A percentile compares a stretch with the other conserved stretches of the same genome.
These are phyloP conservation scores for Hemileia vastatrix DNA, from an alignment of 1,284 basidiomycete species.

Conservation along the genomic window DNA sequence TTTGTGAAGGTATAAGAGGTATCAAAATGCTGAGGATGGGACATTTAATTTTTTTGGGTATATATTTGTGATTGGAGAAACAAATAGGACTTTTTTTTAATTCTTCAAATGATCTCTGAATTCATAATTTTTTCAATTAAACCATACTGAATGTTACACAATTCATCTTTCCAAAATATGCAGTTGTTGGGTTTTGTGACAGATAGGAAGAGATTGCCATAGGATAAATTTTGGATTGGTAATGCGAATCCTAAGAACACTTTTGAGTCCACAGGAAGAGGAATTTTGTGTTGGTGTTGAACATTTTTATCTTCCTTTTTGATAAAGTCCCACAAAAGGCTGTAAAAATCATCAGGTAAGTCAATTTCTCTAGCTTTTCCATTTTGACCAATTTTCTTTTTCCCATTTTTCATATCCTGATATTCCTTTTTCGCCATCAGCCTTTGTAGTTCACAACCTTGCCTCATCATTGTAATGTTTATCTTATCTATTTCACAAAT, in stretches of 20 bases:
- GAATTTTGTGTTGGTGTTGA: background rate
- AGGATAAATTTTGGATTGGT: too few species aligned
- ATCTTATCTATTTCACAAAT: background rate
- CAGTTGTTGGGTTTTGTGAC: too few species aligned
- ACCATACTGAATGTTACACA: too few species aligned
- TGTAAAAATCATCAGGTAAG: background rate
- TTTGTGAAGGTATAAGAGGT: too few species aligned
- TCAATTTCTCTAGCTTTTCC: background rate
- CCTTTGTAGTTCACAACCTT: slow-evolving; percentile 1
- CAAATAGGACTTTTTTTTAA: too few species aligned
- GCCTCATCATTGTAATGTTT: background rate
- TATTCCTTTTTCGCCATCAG: background rate
- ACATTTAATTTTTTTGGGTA: too few species aligned
- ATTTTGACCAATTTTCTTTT: background rate
- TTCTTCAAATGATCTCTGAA: too few species aligned
- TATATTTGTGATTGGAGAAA: too few species aligned
- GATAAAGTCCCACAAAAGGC: background rate
- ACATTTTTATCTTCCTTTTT: background rate
- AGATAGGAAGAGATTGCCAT: too few species aligned
- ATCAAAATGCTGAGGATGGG: too few species aligned
- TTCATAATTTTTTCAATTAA: too few species aligned
- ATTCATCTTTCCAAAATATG: too few species aligned
- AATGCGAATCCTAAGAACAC: background rate
- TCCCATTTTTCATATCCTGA: background rate
- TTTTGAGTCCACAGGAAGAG: background rate